Base-by-base conservation (phyloP, 139 green algal species). In the Tetradesmus lagerheimii region DNA sequence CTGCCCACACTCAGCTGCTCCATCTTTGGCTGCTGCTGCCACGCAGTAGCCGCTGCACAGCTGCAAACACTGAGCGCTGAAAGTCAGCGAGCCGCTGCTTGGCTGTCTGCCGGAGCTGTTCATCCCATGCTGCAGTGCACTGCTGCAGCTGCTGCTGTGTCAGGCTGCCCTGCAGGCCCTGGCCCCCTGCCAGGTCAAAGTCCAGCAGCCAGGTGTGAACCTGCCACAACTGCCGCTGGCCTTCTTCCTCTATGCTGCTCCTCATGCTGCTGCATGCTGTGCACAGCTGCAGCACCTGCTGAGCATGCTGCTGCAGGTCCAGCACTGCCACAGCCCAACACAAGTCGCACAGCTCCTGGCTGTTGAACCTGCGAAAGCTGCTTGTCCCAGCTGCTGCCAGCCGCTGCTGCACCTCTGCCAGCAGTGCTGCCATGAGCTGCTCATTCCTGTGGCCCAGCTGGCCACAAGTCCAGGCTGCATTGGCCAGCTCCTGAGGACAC, bases 141-240 rank as follows among this genome's bases (percentile, higher is more conserved):
- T 66, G 43, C 85, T 90, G 76, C 47, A 78, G 34, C 45, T 90
- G 76, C 47, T 64, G 27, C n/a, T 39, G 27, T 29, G 86, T 64
- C 76, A 90, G 45, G 11, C 37, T 39, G 16, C 50, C 34, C 23
- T 29, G 34, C 75, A 85, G 31, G 8, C 85, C 47, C 20, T n/a
- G n/a, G n/a, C n/a, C n/a, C n/a, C n/a, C n/a, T n/a, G n/a, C n/a
- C n/a, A n/a, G 34, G 18, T 76, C 6, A 12, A 15, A 39, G n/a
- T 90, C 86, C 77, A 79, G n/a, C 74, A 90, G 76, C 86, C 76
- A 90, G 39, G 41, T 11, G 37, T 90, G 76, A 15, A 79, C 86
- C 25, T 90, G 86, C 31, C 45, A 79, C 31, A 80, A 43, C 76
- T 90, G 86, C 75, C 20, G 47, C 34, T 45, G 23, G 27, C 29